Evolutionary conservation across 2,329 filamentous ascomycete genomes (phyloP).

Genomic region (Beauveria scarabaeidicola): DNA sequence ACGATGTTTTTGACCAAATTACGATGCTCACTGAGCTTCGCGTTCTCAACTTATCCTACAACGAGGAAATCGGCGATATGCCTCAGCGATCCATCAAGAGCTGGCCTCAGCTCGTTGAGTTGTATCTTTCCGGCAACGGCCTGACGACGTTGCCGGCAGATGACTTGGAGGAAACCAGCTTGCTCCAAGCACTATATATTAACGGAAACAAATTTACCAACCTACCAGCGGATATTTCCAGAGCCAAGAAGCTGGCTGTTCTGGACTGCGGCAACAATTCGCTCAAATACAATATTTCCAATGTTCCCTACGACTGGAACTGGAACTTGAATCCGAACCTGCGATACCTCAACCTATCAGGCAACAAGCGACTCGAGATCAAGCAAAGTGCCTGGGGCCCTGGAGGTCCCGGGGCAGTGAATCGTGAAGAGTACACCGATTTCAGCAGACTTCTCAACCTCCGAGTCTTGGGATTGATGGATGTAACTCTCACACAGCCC

Average conservation of each 20-base stretch:
- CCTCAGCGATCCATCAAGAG: constrained; percentile 79
- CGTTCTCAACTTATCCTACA: constrained; percentile 89
- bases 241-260: constrained; percentile 84
- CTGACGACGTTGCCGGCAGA: constrained; percentile 85
- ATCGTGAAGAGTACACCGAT: constrained; percentile 65
- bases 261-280: constrained; percentile 92
- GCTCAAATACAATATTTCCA: constrained; percentile 97
- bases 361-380: constrained; percentile 94
- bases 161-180: constrained; percentile 82
- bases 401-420: constrained; percentile 44
- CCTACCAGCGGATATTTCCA: constrained; percentile 86
- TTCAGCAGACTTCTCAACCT: constrained; percentile 80
- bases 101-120: constrained; percentile 82
- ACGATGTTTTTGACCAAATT: constrained; percentile 91
- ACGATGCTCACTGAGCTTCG: constrained; percentile 74
- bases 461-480: constrained; percentile 88
- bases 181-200: constrained; percentile 83
- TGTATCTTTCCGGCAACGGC: constrained; percentile 93
- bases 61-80: constrained; percentile 78
- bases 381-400: constrained; percentile 46
- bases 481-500: constrained; percentile 89
- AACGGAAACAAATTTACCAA: constrained; percentile 98
- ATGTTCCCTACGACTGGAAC: constrained; percentile 99
- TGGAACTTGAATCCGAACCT: constrained; percentile 98
- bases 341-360: constrained; percentile 90